Evolutionary conservation across 768 basidiomycete genomes (phyloP).

Genomic region (Ramaria rubella): DNA sequence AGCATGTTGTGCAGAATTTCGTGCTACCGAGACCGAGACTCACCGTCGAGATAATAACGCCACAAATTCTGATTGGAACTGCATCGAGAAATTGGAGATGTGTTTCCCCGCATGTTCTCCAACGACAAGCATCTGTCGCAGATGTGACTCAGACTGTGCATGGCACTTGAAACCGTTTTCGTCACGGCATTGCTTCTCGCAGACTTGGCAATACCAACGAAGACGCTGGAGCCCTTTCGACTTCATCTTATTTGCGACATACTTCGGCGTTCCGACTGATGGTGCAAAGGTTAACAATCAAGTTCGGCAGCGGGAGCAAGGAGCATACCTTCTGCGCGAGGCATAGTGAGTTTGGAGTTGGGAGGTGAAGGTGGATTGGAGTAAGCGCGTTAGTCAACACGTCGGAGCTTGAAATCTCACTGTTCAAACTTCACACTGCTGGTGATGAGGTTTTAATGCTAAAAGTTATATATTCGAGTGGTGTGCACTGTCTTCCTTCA

Average conservation of each 20-base stretch:
- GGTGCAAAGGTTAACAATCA: constrained; percentile 5
- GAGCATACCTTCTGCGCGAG: constrained; percentile 70
- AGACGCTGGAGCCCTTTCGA: constrained; percentile 93
- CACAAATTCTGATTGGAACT: constrained; percentile 93
- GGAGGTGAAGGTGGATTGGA: too few species aligned
- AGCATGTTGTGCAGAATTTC: not conserved
- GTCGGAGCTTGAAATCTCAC: too few species aligned
- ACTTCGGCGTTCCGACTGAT: constrained; percentile 81
- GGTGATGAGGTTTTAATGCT: too few species aligned
- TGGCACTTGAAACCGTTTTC: constrained; percentile 99
- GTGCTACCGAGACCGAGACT: constrained; percentile 17
- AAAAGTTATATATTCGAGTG: too few species aligned
- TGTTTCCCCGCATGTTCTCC: constrained; percentile 91
- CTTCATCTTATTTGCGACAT: constrained; percentile 94
- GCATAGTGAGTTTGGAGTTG: too few species aligned
- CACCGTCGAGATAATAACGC: constrained; percentile 77
- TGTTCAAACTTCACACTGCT: too few species aligned
- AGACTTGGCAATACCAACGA: constrained; percentile 98
- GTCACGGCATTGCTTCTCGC: constrained; percentile 97
- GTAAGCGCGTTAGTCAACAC: too few species aligned
- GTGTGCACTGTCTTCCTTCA: too few species aligned
- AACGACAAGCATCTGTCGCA: constrained; percentile 95
- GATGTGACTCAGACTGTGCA: constrained; percentile 77
- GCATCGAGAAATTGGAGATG: constrained; percentile 80
- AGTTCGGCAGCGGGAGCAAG: not conserved